Evolutionary conservation across 2,329 filamentous ascomycete genomes (phyloP), one percentile per base, ranked within the genome.

Genomic region (Coleophoma eucalyptorum): DNA sequence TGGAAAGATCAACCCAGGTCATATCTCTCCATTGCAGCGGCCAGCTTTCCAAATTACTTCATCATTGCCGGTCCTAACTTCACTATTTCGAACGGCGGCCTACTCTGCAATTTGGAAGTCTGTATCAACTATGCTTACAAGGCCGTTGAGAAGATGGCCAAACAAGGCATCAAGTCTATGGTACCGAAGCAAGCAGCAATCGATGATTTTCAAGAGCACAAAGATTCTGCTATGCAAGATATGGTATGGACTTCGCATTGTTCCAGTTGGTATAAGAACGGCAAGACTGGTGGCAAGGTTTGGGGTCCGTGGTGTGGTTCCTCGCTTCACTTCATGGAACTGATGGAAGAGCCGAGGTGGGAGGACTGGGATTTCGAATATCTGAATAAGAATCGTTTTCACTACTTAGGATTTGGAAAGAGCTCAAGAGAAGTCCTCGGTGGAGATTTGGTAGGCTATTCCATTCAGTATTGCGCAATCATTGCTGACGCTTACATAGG

Each of bases 1-100:
- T 60, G 58, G 58, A 47, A 43, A 20, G 46, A 41, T 4, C 15
- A 18, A 2, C 49, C 57, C 2, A 11, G 34, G 32, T 47, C 49
- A 1, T 58, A 58, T 37, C 21, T 60, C 12, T 43, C 46, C 11
- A 33, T 51, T 15, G 48, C 52, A 18, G 48, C 34, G 7, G 41
- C 50, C 3, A 42, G 41, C 15, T 45, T 53, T 16, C 50, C 50
- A 13, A 53, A 53, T 40, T 50, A 16, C 19, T 38, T 52, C 19
- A 44, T 42, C 5, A 42, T 21, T 20, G 34, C 19, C 5, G 47
- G 47, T 19, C 47, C 47, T 2, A 43, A 43, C 12, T 20, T 21
- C 16, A 35, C 47, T 11, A 49, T 49, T 15, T n/a, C 32, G 11
- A 49, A 49, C n/a, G 47, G 47, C 11, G 33, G 35, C 16, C 32